phyloP scores from a whole-genome alignment of 2,329 filamentous ascomycete genomes.

The Monosporascus cannonballus region DNA sequence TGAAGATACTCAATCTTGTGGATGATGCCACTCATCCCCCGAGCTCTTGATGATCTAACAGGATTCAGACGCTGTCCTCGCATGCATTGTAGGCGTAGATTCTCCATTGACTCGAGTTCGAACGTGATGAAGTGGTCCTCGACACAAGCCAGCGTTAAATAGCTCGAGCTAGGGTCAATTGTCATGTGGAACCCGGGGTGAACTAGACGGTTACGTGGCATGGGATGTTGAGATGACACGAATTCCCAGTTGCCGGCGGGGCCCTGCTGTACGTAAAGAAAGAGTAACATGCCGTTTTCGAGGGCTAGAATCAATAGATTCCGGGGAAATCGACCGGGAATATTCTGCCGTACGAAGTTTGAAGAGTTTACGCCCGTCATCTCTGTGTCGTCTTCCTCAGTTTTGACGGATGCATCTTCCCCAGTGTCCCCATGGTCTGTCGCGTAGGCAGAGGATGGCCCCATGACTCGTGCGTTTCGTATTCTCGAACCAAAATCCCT shows the following conservation, averaged over 20 bases:
- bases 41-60: conserved; percentile 42
- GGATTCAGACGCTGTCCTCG: conserved; percentile 45
- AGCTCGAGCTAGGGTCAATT: conserved; percentile 69
- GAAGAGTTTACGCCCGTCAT: conserved; percentile 26
- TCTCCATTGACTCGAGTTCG: conserved; percentile 53
- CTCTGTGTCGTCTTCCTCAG: conserved; percentile 33
- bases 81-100: conserved; percentile 44
- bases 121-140: conserved; percentile 67
- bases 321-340: conserved; percentile 50
- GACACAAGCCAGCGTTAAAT: conserved; percentile 64
- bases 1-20: conserved; percentile 83
- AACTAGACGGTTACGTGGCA: conserved; percentile 51
- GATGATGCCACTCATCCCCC: conserved; percentile 63
- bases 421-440: conserved; percentile 23
- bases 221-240: conserved; percentile 49
- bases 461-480: conserved; percentile 71
- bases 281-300: conserved; percentile 66
- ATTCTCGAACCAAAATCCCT: conserved; percentile 75
- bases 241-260: conserved; percentile 50
- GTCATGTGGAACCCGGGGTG: conserved; percentile 62
- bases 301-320: conserved; percentile 76
- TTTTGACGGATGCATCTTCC: conserved; percentile 24
- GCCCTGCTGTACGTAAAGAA: conserved; percentile 59
- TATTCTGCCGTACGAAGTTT: conserved; percentile 6
- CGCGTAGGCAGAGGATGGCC: conserved; percentile 40